Conservation (phyloP, 2,329 filamentous ascomycete genomes). For the Kalaharituber pfeilii region DNA sequence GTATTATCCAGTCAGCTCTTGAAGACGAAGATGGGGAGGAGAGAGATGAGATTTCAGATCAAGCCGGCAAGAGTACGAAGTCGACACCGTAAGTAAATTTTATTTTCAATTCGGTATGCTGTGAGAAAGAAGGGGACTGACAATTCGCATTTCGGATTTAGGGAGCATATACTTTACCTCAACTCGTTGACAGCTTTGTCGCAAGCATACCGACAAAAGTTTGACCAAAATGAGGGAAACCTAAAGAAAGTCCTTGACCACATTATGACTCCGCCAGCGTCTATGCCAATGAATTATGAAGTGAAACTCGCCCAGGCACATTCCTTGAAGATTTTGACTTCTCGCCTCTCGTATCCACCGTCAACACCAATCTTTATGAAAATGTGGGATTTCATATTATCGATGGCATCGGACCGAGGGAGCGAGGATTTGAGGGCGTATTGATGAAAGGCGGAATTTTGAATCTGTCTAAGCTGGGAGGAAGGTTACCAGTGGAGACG, state of each 20-base stretch:
- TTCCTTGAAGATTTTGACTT: neutral
- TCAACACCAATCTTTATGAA: neutral
- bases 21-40: conserved; percentile 38
- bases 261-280: neutral
- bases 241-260: neutral
- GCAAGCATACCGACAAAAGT: neutral
- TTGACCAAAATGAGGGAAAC: neutral
- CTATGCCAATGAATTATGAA: neutral
- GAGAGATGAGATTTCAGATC: conserved; percentile 48
- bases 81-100: neutral
- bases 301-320: neutral
- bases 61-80: conserved; percentile 36
- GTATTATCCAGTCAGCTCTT: conserved; percentile 46
- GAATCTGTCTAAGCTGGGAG: neutral
- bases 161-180: neutral
- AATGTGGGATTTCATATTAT: neutral
- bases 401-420: neutral
- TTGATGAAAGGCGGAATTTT: neutral
- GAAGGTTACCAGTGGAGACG: conserved; percentile 8
- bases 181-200: neutral
- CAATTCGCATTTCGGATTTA: neutral
- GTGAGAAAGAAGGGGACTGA: neutral
- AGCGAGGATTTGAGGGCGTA: neutral
- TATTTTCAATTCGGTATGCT: neutral
- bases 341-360: neutral